These are phyloP conservation scores for Phellopilus nigrolimitatus DNA, from an alignment of 1,284 basidiomycete genomes.

Conservation along the genomic window DNA sequence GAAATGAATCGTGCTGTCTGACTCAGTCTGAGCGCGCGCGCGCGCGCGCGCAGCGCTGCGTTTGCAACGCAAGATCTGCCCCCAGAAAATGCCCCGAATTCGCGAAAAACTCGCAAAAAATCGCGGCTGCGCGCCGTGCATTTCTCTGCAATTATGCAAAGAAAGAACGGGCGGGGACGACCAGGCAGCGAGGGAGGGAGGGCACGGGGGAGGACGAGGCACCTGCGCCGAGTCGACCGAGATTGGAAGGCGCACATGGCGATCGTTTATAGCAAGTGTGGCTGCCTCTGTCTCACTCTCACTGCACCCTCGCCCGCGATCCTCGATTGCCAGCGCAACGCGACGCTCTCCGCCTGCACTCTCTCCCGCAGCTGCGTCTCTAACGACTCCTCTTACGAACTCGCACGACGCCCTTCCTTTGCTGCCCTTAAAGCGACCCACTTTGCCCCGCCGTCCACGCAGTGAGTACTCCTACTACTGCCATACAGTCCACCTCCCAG, in stretches of 20 bases:
- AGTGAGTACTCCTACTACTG: slow-evolving; percentile 3
- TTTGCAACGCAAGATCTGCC: slow-evolving; percentile 2
- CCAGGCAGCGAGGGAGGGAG: neutral
- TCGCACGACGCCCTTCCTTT: slow-evolving; percentile 10
- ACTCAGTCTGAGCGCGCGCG: too few species aligned
- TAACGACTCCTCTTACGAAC: slow-evolving; percentile 19
- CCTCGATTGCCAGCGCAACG: slow-evolving; percentile 19
- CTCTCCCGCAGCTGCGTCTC: slow-evolving; percentile 5
- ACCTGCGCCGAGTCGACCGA: slow-evolving; percentile 5
- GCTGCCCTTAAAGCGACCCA: slow-evolving; percentile 6
- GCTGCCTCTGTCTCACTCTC: neutral
- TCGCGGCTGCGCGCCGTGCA: neutral
- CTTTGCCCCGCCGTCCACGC: slow-evolving; percentile 10
- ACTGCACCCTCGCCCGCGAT: neutral
- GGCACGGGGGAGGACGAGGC: neutral
- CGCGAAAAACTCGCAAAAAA: slow-evolving; percentile 1
- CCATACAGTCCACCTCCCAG: neutral
- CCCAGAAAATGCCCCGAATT: neutral
- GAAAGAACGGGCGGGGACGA: neutral
- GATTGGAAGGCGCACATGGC: slow-evolving; percentile 13
- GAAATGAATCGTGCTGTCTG: too few species aligned
- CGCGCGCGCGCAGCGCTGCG: neutral
- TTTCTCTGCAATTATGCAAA: neutral
- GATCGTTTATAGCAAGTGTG: slow-evolving; percentile 2
- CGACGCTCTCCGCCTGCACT: neutral